Conservation (phyloP, 1,284 basidiomycete genomes). For the Ceratobasidium papillatum region DNA sequence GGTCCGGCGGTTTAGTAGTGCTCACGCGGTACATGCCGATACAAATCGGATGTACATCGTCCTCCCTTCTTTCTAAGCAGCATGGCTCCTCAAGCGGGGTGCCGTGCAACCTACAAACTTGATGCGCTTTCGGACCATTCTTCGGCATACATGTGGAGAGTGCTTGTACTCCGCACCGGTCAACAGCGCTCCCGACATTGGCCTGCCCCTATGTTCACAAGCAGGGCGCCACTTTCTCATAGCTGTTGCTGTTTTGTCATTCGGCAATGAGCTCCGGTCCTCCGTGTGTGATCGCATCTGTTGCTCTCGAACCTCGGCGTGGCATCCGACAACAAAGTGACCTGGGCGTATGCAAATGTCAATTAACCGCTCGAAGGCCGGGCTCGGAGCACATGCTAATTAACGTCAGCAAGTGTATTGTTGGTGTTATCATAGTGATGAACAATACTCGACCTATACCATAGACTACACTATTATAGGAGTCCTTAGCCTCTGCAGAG, state of each 20-base stretch:
- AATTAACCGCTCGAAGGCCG: neutral
- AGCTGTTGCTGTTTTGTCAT: neutral
- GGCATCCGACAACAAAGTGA: neutral
- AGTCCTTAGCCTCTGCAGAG: neutral
- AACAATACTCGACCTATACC: neutral
- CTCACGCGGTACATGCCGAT: neutral
- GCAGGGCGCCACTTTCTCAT: neutral
- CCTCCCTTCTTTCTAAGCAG: neutral
- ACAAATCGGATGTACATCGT: neutral
- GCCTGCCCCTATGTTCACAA: neutral
- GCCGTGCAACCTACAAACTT: neutral
- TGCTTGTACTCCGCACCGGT: neutral
- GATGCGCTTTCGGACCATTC: neutral
- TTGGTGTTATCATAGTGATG: neutral
- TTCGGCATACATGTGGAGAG: neutral
- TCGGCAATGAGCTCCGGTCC: neutral
- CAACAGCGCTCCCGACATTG: neutral
- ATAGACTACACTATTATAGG: neutral
- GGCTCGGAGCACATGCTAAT: neutral
- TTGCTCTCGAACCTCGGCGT: neutral
- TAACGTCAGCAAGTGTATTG: neutral
- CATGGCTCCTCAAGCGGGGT: neutral
- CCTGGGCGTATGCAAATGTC: neutral
- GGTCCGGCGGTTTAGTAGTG: neutral
- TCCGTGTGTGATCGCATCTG: conserved; percentile 5